Evolutionary conservation across 2,329 filamentous ascomycete species (phyloP).

Genomic region (Microcyclospora pomicola): DNA sequence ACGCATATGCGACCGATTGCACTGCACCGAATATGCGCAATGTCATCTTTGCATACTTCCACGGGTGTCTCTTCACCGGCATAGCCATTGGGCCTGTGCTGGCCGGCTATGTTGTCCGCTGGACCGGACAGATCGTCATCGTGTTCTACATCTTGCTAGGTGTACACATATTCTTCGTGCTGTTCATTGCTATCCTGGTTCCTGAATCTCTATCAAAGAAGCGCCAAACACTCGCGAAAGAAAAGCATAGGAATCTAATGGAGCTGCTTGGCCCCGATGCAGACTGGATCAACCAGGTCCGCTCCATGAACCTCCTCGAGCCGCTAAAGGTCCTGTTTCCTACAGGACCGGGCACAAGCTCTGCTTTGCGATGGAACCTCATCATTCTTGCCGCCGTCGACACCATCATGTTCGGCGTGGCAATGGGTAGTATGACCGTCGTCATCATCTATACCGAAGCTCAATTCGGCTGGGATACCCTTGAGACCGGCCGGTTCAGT

Average conservation of each 20-base stretch:
- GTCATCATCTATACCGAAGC: slow-evolving; percentile 71
- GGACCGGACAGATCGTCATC: slow-evolving; percentile 59
- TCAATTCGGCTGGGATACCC: slow-evolving; percentile 68
- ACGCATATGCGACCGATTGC: slow-evolving; percentile 84
- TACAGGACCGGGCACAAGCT: slow-evolving; percentile 46
- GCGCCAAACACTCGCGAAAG: slow-evolving; percentile 55
- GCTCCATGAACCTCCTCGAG: slow-evolving; percentile 51
- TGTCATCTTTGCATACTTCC: slow-evolving; percentile 77
- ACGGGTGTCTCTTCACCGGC: slow-evolving; percentile 79
- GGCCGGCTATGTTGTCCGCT: slow-evolving; percentile 64
- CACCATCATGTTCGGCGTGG: slow-evolving; percentile 65
- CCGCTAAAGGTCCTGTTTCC: slow-evolving; percentile 71
- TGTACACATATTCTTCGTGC: slow-evolving; percentile 60
- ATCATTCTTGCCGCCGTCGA: slow-evolving; percentile 68
- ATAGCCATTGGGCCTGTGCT: slow-evolving; percentile 75
- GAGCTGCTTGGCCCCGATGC: slow-evolving; percentile 23
- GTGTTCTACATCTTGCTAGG: slow-evolving; percentile 71
- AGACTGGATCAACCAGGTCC: slow-evolving; percentile 32
- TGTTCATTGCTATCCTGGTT: slow-evolving; percentile 55
- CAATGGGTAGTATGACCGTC: slow-evolving; percentile 69
- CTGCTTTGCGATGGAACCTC: slow-evolving; percentile 62
- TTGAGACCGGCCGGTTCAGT: slow-evolving; percentile 68
- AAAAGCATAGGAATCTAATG: slow-evolving; percentile 43
- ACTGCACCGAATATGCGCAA: slow-evolving; percentile 66
- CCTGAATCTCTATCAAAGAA: slow-evolving; percentile 74